Percentiles rank a stretch among this genome's conserved stretches.
phyloP scores from a whole-genome alignment of 108 stramenopile genomes.

The Pelagomonas calceolata region DNA sequence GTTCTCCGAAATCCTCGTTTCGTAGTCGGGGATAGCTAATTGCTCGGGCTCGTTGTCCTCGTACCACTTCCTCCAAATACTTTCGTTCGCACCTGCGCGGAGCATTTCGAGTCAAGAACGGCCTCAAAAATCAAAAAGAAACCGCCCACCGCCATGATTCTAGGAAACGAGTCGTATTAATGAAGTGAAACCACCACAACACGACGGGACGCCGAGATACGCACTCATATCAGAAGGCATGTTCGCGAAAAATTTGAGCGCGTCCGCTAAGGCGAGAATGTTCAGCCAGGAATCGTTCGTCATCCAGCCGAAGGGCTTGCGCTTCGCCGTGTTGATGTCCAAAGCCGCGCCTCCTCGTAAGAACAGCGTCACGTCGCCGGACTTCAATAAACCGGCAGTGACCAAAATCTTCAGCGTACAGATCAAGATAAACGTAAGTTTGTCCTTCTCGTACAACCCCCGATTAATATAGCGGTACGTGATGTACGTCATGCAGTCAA shows the following conservation, averaged over 20 bases:
- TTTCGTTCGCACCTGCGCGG: constrained; percentile 66
- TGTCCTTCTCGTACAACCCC: constrained; percentile 78
- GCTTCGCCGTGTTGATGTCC: constrained; percentile 60
- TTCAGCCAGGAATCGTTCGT: constrained; percentile 73
- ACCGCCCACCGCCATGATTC: too few species aligned
- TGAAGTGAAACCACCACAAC: too few species aligned
- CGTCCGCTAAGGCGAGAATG: constrained; percentile 57
- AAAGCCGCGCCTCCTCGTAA: constrained; percentile 74
- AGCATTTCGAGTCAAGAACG: too few species aligned
- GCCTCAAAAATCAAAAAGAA: neutral
- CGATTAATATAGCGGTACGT: constrained; percentile 81
- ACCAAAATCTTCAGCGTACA: constrained; percentile 77
- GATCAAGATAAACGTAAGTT: constrained; percentile 71
- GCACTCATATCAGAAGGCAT: constrained; percentile 60
- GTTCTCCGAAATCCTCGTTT: constrained; percentile 54
- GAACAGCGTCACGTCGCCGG: constrained; percentile 59
- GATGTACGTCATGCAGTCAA: constrained; percentile 79
- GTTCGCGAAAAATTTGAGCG: constrained; percentile 59
- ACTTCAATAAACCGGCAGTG: constrained; percentile 53
- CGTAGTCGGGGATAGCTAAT: constrained; percentile 70
- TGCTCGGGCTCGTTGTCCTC: constrained; percentile 76
- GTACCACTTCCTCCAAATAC: constrained; percentile 69
- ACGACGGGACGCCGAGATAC: too few species aligned
- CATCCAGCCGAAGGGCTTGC: constrained; percentile 78
- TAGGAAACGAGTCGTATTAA: too few species aligned